A percentile compares a stretch with the other conserved stretches of the same genome.
Conservation (phyloP, 2,329 filamentous ascomycete species). For the Aspergillus luchuensis region DNA sequence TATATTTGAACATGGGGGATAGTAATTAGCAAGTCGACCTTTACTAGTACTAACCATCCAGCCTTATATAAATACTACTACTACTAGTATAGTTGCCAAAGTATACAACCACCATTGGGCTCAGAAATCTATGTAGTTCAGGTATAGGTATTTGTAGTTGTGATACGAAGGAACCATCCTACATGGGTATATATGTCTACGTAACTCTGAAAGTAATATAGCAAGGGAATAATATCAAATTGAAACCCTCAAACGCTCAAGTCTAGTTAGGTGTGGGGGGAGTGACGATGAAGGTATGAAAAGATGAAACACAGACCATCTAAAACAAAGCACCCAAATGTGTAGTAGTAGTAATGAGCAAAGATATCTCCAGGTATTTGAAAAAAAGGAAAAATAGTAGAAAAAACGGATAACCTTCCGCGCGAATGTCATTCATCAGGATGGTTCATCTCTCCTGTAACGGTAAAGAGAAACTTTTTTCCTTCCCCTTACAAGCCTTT, state of each 20-base stretch:
- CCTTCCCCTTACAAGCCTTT: constrained; percentile 17
- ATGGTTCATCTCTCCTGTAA: constrained; percentile 26
- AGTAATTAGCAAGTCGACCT: no score
- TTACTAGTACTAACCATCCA: no score
- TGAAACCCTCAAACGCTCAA: constrained; percentile 23
- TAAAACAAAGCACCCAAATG: constrained; percentile 23
- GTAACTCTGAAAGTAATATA: neutral
- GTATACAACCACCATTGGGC: no score
- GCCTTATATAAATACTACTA: no score
- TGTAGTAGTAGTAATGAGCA: constrained; percentile 17
- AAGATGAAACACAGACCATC: constrained; percentile 20
- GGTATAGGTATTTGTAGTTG: no score
- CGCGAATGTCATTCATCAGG: constrained; percentile 20
- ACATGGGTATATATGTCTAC: neutral
- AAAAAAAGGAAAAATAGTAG: constrained; percentile 1
- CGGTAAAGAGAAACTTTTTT: constrained; percentile 18
- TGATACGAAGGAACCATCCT: neutral
- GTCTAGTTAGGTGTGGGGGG: constrained; percentile 21
- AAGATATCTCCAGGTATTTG: constrained; percentile 24
- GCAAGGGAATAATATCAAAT: constrained; percentile 19
- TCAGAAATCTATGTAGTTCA: no score
- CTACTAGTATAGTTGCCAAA: no score
- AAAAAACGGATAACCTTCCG: constrained; percentile 13
- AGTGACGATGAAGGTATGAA: constrained; percentile 23
- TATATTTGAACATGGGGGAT: no score